phyloP scores from a whole-genome alignment of 106 monocot genomes.

The Dioscorea zingiberensis region DNA sequence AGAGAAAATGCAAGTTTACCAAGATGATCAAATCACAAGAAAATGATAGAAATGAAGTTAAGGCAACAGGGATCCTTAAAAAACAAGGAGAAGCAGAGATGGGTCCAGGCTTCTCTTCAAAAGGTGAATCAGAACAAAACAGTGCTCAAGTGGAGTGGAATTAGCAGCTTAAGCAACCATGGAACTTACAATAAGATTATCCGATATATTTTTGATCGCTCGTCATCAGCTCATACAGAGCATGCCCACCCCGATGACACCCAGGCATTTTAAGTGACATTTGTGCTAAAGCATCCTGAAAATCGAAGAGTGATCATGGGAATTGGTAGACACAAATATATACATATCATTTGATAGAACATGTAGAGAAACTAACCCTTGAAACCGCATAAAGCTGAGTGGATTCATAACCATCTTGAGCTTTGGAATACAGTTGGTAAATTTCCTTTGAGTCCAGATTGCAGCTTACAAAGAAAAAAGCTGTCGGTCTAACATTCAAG shows the following conservation, averaged over 20 bases:
- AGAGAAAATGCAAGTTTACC: too few species aligned
- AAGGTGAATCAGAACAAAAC: too few species aligned
- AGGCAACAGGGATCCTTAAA: too few species aligned
- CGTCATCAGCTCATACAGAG: conserved; percentile 64
- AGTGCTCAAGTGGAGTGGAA: too few species aligned
- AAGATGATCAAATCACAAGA: too few species aligned
- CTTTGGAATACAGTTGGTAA: conserved; percentile 57
- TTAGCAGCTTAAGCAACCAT: background rate
- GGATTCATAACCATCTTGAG: conserved; percentile 95
- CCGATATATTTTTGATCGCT: conserved; percentile 10
- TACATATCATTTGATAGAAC: background rate
- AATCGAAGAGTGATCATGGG: background rate
- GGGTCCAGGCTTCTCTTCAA: too few species aligned
- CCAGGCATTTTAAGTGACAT: conserved; percentile 72
- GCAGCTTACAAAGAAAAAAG: conserved; percentile 84
- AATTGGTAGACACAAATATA: background rate
- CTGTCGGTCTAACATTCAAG: conserved; percentile 80
- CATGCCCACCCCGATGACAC: conserved; percentile 84
- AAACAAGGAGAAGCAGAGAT: too few species aligned
- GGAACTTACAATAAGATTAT: background rate
- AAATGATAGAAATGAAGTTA: too few species aligned
- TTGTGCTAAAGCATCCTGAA: conserved; percentile 53
- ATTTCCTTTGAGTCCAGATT: conserved; percentile 50
- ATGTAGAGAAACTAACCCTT: conserved; percentile 27
- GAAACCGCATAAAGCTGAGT: conserved; percentile 61